These are phyloP conservation scores for Ophiostoma tasmaniense DNA, from an alignment of 2,329 filamentous ascomycete genomes.

Conservation along the genomic window DNA sequence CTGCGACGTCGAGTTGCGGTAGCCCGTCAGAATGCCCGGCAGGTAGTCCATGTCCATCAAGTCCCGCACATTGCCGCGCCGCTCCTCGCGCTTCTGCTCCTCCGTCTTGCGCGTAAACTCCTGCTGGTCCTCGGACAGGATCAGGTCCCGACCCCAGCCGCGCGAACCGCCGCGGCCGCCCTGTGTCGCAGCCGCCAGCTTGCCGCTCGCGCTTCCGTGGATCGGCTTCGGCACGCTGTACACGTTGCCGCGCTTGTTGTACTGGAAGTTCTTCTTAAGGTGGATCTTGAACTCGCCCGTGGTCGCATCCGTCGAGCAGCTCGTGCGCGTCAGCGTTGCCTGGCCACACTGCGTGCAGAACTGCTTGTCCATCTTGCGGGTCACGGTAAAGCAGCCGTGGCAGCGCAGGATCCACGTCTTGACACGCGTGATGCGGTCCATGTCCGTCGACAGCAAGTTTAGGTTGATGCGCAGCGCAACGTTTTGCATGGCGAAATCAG, in stretches of 20 bases:
- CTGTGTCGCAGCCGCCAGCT: slow-evolving; percentile 43
- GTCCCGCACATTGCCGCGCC: slow-evolving; percentile 52
- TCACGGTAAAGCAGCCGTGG: slow-evolving; percentile 83
- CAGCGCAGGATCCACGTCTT: slow-evolving; percentile 88
- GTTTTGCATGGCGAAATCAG: slow-evolving; percentile 97
- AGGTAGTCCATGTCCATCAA: slow-evolving; percentile 94
- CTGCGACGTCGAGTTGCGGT: slow-evolving; percentile 55
- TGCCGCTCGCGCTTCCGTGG: slow-evolving; percentile 71
- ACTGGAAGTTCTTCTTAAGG: slow-evolving; percentile 91
- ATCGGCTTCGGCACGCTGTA: slow-evolving; percentile 90
- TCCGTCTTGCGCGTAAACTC: slow-evolving; percentile 64
- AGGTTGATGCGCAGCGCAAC: slow-evolving; percentile 92
- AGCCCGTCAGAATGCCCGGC: slow-evolving; percentile 74
- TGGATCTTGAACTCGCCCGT: slow-evolving; percentile 77
- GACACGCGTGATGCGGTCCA: slow-evolving; percentile 73
- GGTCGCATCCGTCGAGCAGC: slow-evolving; percentile 67
- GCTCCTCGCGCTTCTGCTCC: slow-evolving; percentile 49
- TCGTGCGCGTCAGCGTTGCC: slow-evolving; percentile 72
- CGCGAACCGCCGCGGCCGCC: slow-evolving; percentile 62
- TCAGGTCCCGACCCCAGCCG: slow-evolving; percentile 76
- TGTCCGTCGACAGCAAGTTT: slow-evolving; percentile 54
- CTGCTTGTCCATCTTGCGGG: slow-evolving; percentile 76
- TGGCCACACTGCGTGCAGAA: slow-evolving; percentile 92
- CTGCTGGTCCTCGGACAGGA: slow-evolving; percentile 89
- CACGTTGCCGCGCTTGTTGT: slow-evolving; percentile 85